A percentile compares a stretch with the other conserved stretches of the same genome.
Conservation (phyloP, 805 yeast species). For the Spathaspora boniae region DNA sequence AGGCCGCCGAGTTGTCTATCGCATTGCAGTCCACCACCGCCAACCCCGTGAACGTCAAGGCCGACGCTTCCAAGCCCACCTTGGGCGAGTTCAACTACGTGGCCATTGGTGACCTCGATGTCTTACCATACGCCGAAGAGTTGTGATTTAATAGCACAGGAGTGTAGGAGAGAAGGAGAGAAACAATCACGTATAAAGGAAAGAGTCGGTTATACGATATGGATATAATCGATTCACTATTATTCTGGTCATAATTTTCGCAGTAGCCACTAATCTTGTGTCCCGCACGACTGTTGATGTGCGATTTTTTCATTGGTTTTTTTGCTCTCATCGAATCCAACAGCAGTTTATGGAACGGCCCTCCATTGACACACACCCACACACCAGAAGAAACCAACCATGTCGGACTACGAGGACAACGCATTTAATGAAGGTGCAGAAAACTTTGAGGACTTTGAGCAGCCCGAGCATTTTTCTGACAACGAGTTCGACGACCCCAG, state of each 20-base stretch:
- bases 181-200: slow-evolving; percentile 1
- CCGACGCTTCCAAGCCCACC: slow-evolving; percentile 36
- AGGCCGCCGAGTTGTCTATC: slow-evolving; percentile 38
- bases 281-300: too few relatives aligned
- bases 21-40: slow-evolving; percentile 41
- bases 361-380: not conserved
- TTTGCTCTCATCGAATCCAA: not conserved
- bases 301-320: slow-evolving; percentile 1
- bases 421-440: slow-evolving; percentile 69
- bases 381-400: slow-evolving; percentile 9
- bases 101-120: slow-evolving; percentile 84
- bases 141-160: too few relatives aligned
- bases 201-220: too few relatives aligned
- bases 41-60: slow-evolving; percentile 25
- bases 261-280: not conserved
- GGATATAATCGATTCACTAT: too few relatives aligned
- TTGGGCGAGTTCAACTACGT: slow-evolving; percentile 73
- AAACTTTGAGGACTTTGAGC: slow-evolving; percentile 77
- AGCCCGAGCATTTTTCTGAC: slow-evolving; percentile 74
- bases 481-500: slow-evolving; percentile 48
- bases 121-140: slow-evolving; percentile 87
- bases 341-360: not conserved
- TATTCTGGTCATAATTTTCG: too few relatives aligned
- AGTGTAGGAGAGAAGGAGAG: not conserved
- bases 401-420: slow-evolving; percentile 44